Conservation (phyloP, 2,329 filamentous ascomycete species). For the Cladosporium sp. region DNA sequence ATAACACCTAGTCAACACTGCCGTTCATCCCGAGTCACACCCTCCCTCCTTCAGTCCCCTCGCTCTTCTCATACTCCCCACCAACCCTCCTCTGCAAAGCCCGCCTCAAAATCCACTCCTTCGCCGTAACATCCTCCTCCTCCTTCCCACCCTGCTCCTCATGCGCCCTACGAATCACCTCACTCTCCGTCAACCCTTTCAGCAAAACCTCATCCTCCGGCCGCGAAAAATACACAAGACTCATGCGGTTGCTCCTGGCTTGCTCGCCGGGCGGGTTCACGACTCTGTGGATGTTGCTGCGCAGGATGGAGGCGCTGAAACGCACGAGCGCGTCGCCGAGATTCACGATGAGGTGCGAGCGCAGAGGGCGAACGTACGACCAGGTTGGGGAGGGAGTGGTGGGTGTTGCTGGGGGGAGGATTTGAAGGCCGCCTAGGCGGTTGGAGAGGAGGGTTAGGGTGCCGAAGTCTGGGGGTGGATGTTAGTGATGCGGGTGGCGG, state of each 20-base stretch:
- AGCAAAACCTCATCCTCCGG: constrained; percentile 53
- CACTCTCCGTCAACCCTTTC: constrained; percentile 40
- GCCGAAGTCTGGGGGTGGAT: constrained; percentile 50
- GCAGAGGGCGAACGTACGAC: constrained; percentile 56
- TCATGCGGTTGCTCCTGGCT: constrained; percentile 48
- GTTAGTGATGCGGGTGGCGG: neutral
- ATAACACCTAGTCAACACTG: too few species aligned
- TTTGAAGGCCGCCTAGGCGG: constrained; percentile 57
- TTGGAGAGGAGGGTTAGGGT: constrained; percentile 60
- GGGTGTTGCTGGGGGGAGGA: constrained; percentile 44
- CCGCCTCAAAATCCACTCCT: constrained; percentile 47
- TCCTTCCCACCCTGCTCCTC: constrained; percentile 32
- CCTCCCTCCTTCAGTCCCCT: constrained; percentile 37
- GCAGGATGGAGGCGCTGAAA: constrained; percentile 45
- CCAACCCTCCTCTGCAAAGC: constrained; percentile 41
- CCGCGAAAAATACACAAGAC: constrained; percentile 58
- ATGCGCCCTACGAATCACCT: constrained; percentile 29
- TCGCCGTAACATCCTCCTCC: constrained; percentile 34
- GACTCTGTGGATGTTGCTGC: constrained; percentile 51
- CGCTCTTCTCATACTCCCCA: constrained; percentile 39
- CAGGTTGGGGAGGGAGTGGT: constrained; percentile 40
- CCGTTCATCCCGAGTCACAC: constrained; percentile 1
- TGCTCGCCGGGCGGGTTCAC: constrained; percentile 53
- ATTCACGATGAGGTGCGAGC: constrained; percentile 52
- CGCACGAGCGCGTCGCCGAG: constrained; percentile 52